phyloP scores from a whole-genome alignment of 2,329 filamentous ascomycete genomes.

The Penicillium sp. region DNA sequence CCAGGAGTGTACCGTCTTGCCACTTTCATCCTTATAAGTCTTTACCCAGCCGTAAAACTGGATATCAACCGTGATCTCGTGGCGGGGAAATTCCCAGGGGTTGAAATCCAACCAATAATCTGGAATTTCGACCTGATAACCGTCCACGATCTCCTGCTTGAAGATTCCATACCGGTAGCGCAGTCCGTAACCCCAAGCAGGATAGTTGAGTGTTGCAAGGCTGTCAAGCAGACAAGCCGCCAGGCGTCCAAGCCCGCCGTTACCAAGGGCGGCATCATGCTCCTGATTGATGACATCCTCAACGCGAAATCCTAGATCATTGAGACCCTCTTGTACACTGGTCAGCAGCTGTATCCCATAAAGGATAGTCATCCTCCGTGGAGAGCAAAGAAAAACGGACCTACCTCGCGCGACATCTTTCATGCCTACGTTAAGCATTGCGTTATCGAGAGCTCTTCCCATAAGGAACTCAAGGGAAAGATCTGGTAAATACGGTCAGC shows the following conservation, averaged over 20 bases:
- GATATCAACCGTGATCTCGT: conserved; percentile 94
- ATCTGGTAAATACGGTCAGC: conserved; percentile 53
- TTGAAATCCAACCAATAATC: conserved; percentile 99
- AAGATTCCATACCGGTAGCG: conserved; percentile 98
- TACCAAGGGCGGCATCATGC: conserved; percentile 93
- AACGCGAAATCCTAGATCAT: conserved; percentile 92
- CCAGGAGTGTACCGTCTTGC: conserved; percentile 78
- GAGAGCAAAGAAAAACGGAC: conserved; percentile 25
- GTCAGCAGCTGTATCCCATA: conserved; percentile 23
- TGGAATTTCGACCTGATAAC: conserved; percentile 96
- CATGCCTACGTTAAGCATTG: conserved; percentile 92
- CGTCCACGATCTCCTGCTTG: conserved; percentile 98
- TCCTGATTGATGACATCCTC: conserved; percentile 95
- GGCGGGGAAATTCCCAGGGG: conserved; percentile 96
- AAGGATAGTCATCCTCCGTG: conserved; percentile 1
- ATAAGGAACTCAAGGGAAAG: conserved; percentile 97
- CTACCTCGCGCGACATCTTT: conserved; percentile 82
- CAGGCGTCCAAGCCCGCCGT: conserved; percentile 91
- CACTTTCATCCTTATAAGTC: conserved; percentile 74
- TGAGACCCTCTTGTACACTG: conserved; percentile 69
- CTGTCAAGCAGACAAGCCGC: conserved; percentile 98
- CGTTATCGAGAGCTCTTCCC: conserved; percentile 95
- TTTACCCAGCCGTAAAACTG: conserved; percentile 91
- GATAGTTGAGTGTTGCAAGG: conserved; percentile 89
- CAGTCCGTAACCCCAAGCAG: conserved; percentile 96